phyloP scores from a whole-genome alignment of 2,329 filamentous ascomycete genomes.

The Claviceps sp. region DNA sequence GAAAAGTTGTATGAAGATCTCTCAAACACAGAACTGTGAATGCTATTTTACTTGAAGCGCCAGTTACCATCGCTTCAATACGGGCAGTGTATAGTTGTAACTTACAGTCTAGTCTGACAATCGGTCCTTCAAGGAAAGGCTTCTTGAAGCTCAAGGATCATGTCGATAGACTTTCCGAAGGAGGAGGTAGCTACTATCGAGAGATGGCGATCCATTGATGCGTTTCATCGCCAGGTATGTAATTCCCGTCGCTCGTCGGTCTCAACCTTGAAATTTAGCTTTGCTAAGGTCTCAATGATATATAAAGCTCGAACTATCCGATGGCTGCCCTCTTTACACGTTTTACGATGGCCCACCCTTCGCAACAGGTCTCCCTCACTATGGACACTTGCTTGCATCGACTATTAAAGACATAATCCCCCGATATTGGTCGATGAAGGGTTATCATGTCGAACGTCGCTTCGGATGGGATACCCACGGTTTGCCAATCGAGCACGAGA shows the following conservation, averaged over 20 bases:
- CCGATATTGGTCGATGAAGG: conserved; percentile 95
- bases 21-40: background rate
- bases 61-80: background rate
- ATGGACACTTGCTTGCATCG: conserved; percentile 67
- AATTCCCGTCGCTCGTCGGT: background rate
- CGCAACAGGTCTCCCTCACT: conserved; percentile 56
- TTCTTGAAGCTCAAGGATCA: conserved; percentile 19
- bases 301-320: conserved; percentile 57
- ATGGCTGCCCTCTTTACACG: conserved; percentile 72
- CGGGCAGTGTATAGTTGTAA: too few species aligned
- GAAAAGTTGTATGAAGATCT: background rate
- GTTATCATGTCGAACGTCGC: conserved; percentile 77
- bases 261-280: background rate
- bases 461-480: conserved; percentile 96
- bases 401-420: conserved; percentile 98
- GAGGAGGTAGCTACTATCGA: conserved; percentile 78
- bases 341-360: conserved; percentile 88
- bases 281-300: conserved; percentile 1
- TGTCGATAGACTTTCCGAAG: conserved; percentile 87
- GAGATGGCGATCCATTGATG: conserved; percentile 83
- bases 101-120: too few species aligned
- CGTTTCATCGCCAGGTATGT: conserved; percentile 69
- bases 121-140: too few species aligned
- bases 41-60: background rate
- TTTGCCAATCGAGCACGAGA: conserved; percentile 90